These are phyloP conservation scores for Farysia itapuensis DNA, from an alignment of 1,284 basidiomycete genomes.

Conservation along the genomic window DNA sequence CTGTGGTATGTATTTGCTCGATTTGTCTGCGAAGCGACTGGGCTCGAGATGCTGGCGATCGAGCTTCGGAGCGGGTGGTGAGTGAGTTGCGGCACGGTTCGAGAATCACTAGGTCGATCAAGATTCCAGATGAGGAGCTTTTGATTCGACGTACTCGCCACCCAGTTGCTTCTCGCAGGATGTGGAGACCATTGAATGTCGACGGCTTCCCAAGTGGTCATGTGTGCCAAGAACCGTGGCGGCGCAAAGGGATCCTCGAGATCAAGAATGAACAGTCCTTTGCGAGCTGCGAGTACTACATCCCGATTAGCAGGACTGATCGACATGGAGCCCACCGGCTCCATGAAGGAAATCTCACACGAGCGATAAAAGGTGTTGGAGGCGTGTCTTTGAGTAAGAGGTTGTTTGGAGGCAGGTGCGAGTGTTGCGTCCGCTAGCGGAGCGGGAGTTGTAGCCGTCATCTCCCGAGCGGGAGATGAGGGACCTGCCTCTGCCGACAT, in stretches of 20 bases:
- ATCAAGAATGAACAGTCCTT: conserved; percentile 95
- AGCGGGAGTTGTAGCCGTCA: conserved; percentile 11
- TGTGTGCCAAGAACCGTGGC: conserved; percentile 90
- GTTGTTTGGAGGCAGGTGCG: conserved; percentile 15
- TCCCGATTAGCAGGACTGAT: conserved; percentile 57
- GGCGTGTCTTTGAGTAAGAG: conserved; percentile 15
- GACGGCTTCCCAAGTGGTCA: conserved; percentile 94
- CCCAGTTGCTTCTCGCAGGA: conserved; percentile 76
- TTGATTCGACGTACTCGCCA: conserved; percentile 91
- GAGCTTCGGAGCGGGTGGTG: conserved; percentile 18
- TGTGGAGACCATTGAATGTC: conserved; percentile 96
- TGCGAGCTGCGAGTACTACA: conserved; percentile 64
- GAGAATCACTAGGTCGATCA: conserved; percentile 55
- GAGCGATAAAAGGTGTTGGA: conserved; percentile 39
- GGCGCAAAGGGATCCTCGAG: conserved; percentile 81
- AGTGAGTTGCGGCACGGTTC: conserved; percentile 13
- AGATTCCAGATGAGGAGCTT: conserved; percentile 98
- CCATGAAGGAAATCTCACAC: conserved; percentile 39
- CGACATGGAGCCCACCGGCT: conserved; percentile 59
- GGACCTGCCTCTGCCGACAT: conserved; percentile 5
- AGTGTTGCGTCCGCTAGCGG: conserved; percentile 10
- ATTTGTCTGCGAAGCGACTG: conserved; percentile 21
- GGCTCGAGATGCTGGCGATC: conserved; percentile 20
- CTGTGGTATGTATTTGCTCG: conserved; percentile 29
- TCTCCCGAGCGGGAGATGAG: conserved; percentile 23